Percentiles rank a stretch among this genome's conserved stretches.
phyloP scores from a whole-genome alignment of 1,284 basidiomycete genomes.

The Mycena citricolor region DNA sequence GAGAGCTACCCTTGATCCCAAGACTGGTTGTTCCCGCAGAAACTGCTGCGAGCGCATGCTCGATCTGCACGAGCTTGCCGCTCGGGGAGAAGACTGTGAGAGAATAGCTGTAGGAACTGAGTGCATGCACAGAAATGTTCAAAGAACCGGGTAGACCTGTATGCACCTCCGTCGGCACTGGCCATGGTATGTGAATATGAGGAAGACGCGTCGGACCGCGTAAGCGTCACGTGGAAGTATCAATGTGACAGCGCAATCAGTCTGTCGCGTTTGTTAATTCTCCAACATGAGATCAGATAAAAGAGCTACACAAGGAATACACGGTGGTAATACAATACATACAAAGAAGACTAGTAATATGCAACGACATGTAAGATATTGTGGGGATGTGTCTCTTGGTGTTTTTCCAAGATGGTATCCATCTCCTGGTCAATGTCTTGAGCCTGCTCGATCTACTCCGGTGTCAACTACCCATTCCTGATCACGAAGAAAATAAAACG shows the following conservation, averaged over 20 bases:
- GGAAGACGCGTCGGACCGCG: constrained; percentile 24
- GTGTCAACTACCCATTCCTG: no score
- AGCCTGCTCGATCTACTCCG: constrained; percentile 76
- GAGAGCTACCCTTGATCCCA: constrained; percentile 99
- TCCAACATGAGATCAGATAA: neutral
- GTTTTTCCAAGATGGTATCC: constrained; percentile 77
- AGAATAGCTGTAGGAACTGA: constrained; percentile 74
- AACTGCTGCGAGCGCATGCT: constrained; percentile 97
- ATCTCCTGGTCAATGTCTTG: constrained; percentile 92
- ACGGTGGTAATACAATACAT: neutral
- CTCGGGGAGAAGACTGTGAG: constrained; percentile 99
- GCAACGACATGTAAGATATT: constrained; percentile 88
- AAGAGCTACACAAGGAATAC: neutral
- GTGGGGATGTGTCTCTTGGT: constrained; percentile 91
- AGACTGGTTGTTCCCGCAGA: constrained; percentile 96
- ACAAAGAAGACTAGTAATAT: constrained; percentile 59
- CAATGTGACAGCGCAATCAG: neutral
- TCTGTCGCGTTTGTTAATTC: neutral
- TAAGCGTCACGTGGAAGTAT: constrained; percentile 16
- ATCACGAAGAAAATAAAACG: no score
- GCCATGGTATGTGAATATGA: constrained; percentile 54
- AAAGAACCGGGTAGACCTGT: constrained; percentile 51
- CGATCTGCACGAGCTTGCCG: constrained; percentile 98
- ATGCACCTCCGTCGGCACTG: constrained; percentile 75
- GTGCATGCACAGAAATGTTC: constrained; percentile 12